Evolutionary conservation across 208 protist species (phyloP).

Genomic region (Porcisia deanei): DNA sequence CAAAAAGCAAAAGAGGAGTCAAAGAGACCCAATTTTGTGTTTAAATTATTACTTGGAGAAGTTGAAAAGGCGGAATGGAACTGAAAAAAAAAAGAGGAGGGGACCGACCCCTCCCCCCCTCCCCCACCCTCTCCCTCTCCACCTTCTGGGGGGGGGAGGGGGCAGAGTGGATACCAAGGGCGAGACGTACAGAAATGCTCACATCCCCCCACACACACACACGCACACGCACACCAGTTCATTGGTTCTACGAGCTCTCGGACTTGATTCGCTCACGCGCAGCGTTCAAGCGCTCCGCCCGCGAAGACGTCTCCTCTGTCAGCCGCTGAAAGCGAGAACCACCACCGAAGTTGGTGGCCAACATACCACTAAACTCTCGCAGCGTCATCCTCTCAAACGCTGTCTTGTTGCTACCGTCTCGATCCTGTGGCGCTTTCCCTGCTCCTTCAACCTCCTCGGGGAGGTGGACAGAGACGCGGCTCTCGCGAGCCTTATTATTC

Average conservation of each 20-base stretch:
- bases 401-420: slow-evolving; percentile 1
- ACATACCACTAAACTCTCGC: slow-evolving; percentile 56
- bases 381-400: slow-evolving; percentile 63
- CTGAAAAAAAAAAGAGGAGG: no score
- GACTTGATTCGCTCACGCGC: slow-evolving; percentile 40
- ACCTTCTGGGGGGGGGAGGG: no score
- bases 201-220: neutral
- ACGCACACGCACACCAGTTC: neutral
- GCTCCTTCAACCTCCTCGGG: slow-evolving; percentile 49
- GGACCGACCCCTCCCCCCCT: no score
- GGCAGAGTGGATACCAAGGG: no score
- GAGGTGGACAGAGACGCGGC: slow-evolving; percentile 61
- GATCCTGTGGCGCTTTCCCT: slow-evolving; percentile 7
- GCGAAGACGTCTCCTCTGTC: slow-evolving; percentile 58
- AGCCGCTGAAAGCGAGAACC: slow-evolving; percentile 83
- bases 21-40: no score
- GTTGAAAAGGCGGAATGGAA: no score
- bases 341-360: slow-evolving; percentile 76
- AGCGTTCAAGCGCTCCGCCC: slow-evolving; percentile 37
- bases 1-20: no score
- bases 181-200: neutral
- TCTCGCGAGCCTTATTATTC: slow-evolving; percentile 32
- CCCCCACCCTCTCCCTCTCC: no score
- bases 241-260: neutral
- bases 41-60: no score